Evolutionary conservation across 495 filamentous ascomycete genomes (phyloP).

Genomic region (Rhizodiscina lignyota): DNA sequence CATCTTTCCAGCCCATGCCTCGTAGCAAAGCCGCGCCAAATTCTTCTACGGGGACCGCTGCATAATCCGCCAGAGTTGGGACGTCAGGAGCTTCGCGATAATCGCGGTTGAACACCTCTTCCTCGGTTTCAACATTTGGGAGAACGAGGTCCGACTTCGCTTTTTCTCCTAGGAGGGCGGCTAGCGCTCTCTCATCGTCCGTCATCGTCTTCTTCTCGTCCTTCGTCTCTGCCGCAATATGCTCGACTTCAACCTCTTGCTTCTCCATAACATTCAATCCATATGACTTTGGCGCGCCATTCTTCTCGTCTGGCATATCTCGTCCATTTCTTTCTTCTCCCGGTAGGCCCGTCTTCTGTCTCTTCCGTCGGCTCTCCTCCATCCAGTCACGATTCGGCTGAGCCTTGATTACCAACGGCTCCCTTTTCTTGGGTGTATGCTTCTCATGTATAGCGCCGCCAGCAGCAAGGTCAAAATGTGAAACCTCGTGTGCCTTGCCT

Average conservation of each 20-base stretch:
- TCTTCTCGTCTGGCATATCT: conserved; percentile 19
- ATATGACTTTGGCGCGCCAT: conserved; percentile 1
- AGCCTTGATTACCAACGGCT: conserved; percentile 45
- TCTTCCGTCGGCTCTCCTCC: conserved; percentile 37
- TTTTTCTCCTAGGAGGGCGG: conserved; percentile 52
- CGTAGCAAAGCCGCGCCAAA: conserved; percentile 79
- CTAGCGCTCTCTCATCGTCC: conserved; percentile 64
- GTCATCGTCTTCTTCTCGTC: conserved; percentile 20
- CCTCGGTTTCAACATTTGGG: conserved; percentile 38
- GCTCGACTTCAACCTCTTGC: conserved; percentile 1
- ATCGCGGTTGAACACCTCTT: conserved; percentile 50
- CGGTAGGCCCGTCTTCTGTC: conserved; percentile 11
- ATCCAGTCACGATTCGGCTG: conserved; percentile 60
- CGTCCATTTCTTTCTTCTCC: conserved; percentile 26
- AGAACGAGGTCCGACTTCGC: conserved; percentile 43
- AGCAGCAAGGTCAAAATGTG: conserved; percentile 39
- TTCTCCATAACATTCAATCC: conserved; percentile 1
- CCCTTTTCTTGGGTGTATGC: conserved; percentile 15
- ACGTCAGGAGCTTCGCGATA: conserved; percentile 56
- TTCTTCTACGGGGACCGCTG: conserved; percentile 75
- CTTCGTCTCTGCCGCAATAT: too few species aligned
- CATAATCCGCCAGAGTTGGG: conserved; percentile 71
- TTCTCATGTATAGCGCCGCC: conserved; percentile 31
- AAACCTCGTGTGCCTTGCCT: conserved; percentile 31
- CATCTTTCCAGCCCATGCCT: conserved; percentile 91